Percentiles rank a stretch among this genome's conserved stretches.
phyloP scores from a whole-genome alignment of 2,329 filamentous ascomycete genomes.

The Nemania sp. region DNA sequence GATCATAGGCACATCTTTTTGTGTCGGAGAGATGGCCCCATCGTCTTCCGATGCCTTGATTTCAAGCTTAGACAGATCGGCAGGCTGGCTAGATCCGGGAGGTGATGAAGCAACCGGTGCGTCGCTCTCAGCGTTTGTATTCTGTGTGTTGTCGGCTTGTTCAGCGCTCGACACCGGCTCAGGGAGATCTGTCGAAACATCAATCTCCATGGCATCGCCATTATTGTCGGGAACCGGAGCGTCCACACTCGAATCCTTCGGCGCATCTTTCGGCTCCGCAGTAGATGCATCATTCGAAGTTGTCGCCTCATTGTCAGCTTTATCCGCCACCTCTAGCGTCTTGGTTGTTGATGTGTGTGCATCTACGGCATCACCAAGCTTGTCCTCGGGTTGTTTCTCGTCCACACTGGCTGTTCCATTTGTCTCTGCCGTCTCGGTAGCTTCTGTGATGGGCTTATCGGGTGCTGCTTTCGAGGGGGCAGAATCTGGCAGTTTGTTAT shows the following conservation, averaged over 20 bases:
- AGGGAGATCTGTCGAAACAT: conserved; percentile 31
- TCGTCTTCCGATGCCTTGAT: conserved; percentile 35
- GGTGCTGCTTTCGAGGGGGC: conserved; percentile 20
- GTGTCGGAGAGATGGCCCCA: conserved; percentile 30
- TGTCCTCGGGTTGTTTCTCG: conserved; percentile 6
- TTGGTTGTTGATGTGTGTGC: background rate
- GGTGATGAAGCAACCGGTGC: conserved; percentile 36
- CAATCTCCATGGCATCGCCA: conserved; percentile 41
- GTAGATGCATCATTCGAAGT: conserved; percentile 15
- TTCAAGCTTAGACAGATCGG: conserved; percentile 40
- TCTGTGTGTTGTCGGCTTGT: conserved; percentile 31
- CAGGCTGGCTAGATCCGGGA: conserved; percentile 40
- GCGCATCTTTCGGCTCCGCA: conserved; percentile 16
- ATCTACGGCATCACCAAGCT: background rate
- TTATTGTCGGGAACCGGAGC: background rate
- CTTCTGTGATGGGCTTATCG: conserved; percentile 9
- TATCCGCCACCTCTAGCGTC: background rate
- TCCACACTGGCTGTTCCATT: conserved; percentile 24
- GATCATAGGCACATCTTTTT: conserved; percentile 34
- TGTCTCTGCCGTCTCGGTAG: conserved; percentile 29
- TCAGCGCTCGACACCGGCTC: conserved; percentile 31
- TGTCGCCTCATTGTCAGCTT: background rate
- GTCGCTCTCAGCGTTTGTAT: conserved; percentile 33
- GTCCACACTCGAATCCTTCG: background rate
- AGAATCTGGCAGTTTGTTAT: conserved; percentile 28